A percentile compares a stretch with the other conserved stretches of the same genome.
These are phyloP conservation scores for Pichia nakasei DNA, from an alignment of 805 yeast genomes.

Conservation along the genomic window DNA sequence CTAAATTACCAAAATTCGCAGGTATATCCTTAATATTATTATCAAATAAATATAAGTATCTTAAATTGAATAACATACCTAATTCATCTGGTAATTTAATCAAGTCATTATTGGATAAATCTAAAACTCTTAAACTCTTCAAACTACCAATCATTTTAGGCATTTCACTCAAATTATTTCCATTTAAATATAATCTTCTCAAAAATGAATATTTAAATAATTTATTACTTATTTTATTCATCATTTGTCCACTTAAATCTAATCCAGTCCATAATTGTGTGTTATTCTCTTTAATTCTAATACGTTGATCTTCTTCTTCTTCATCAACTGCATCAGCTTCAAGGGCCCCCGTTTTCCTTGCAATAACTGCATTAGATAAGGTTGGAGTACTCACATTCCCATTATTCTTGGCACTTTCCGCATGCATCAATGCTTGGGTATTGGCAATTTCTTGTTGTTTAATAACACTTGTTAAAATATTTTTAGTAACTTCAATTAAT, in stretches of 20 bases:
- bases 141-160: conserved; percentile 65
- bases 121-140: conserved; percentile 70
- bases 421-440: conserved; percentile 13
- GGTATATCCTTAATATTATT: conserved; percentile 74
- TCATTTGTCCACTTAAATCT: conserved; percentile 86
- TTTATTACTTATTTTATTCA: conserved; percentile 59
- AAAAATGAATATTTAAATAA: conserved; percentile 76
- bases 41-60: conserved; percentile 81
- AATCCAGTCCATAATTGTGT: conserved; percentile 91
- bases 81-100: conserved; percentile 72
- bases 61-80: conserved; percentile 72
- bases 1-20: conserved; percentile 73
- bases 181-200: conserved; percentile 79
- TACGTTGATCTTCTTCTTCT: conserved; percentile 59
- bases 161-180: conserved; percentile 61
- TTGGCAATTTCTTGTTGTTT: conserved; percentile 18
- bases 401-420: conserved; percentile 11
- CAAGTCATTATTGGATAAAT: conserved; percentile 70
- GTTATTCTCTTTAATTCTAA: conserved; percentile 48
- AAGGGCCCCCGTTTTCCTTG: conserved; percentile 21
- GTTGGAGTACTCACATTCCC: conserved; percentile 33
- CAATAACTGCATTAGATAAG: conserved; percentile 26
- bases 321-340: conserved; percentile 36
- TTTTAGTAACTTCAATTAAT: conserved; percentile 34
- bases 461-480: conserved; percentile 24